Evolutionary conservation across 1,139 yeast genomes (phyloP), one percentile per base, ranked within the genome.

Genomic region (Lodderomyces orthopsilosis): DNA sequence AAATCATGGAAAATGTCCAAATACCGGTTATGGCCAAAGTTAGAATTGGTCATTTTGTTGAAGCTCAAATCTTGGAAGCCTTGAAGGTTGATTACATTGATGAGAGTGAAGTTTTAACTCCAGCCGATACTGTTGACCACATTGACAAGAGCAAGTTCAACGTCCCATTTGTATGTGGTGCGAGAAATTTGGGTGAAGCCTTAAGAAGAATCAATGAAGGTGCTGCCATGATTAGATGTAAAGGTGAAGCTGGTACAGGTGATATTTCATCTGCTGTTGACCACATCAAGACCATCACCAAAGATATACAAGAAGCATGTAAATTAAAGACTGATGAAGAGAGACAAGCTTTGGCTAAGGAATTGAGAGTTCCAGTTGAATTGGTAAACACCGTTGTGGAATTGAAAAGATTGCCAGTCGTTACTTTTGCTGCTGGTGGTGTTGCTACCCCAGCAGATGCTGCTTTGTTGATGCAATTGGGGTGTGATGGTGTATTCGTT

Each of bases 221-320:
- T 53, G 94, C 95, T 35, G 91, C 93, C 37, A 85, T 87, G 93
- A 79, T 87, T 58, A 77, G 95, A 62, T 83, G 94, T 51, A 87
- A 86, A 66, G 95, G 95, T 51, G 95, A 85, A 63, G 94, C 95
- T 18, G 95, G 95, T 39, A 86, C 95, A 37, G 95, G 95, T 41
- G 95, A 86, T 61, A 83, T 86, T 43, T 80, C 88, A 26, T 93
- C 86, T 61, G 95, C 95, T n/a, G 90, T 86, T 44, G 79, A 75
- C 57, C 95, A 86, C 61, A 83, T 85, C 50, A 74, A 79, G 45
- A 71, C 75, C 50, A 82, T 86, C 57, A 74, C 71, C 47, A 60
- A 66, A 44, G 79, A 85, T 56, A 83, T 86, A 54, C 67, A 69
- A 42, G 66, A 70, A 34, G 78, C 81, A 15, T 46, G 52, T 23